Evolutionary conservation across 2,329 filamentous ascomycete species (phyloP).

Genomic region (Fusarium temperatum): DNA sequence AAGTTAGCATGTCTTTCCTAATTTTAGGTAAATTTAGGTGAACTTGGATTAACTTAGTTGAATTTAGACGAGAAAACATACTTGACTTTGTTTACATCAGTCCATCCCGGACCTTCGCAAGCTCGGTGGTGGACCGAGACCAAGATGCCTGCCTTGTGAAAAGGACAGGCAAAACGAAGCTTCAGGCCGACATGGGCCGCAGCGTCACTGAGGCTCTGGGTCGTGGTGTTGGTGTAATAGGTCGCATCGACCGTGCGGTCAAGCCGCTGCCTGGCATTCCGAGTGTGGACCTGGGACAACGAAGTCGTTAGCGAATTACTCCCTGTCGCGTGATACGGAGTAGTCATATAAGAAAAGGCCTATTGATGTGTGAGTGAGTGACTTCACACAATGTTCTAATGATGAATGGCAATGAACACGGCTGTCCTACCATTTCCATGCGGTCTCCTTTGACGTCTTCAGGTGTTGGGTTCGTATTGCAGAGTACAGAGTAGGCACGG

Average conservation of each 20-base stretch:
- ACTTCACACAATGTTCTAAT: neutral
- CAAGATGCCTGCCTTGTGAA: neutral
- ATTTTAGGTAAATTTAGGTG: neutral
- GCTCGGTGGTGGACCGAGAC: neutral
- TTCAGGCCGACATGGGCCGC: fast-evolving
- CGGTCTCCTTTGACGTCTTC: too few relatives aligned
- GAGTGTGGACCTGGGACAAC: neutral
- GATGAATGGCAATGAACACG: neutral
- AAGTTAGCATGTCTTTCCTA: neutral
- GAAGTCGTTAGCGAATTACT: neutral
- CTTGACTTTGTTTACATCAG: neutral
- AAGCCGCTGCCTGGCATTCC: fast-evolving
- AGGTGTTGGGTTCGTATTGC: too few relatives aligned
- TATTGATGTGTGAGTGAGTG: neutral
- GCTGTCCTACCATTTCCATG: neutral
- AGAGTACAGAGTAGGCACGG: too few relatives aligned
- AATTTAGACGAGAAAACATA: neutral
- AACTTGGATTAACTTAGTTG: fast-evolving
- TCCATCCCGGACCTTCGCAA: neutral
- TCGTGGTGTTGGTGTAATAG: fast-evolving
- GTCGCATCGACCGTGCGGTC: fast-evolving
- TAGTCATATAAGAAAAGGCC: neutral
- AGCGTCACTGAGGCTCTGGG: neutral
- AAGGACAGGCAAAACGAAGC: neutral
- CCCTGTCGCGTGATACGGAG: fast-evolving